Evolutionary conservation across 371 early-diverging fungal genomes (phyloP).

Genomic region (Funneliformis caledonium): DNA sequence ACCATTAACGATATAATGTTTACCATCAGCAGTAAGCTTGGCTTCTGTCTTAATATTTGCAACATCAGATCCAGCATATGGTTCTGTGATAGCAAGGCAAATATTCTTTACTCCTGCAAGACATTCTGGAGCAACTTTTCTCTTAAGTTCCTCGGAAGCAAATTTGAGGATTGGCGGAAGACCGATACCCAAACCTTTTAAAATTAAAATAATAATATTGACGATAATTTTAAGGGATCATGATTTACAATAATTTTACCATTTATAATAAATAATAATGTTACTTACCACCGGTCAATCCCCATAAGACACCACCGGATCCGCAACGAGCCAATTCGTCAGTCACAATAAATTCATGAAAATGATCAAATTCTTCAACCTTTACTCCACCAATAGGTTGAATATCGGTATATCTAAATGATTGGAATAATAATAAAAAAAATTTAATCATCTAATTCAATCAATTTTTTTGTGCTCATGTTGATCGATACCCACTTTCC

Average conservation of each 20-base stretch:
- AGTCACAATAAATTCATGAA: conserved; percentile 76
- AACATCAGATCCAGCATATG: conserved; percentile 79
- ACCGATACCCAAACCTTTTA: conserved; percentile 59
- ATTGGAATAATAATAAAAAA: background rate
- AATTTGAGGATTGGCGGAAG: conserved; percentile 85
- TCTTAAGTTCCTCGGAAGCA: conserved; percentile 70
- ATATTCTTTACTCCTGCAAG: conserved; percentile 78
- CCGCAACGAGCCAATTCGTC: conserved; percentile 87
- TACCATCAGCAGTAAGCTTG: conserved; percentile 73
- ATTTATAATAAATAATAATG: background rate
- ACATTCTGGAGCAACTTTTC: conserved; percentile 72
- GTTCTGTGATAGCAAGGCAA: conserved; percentile 76
- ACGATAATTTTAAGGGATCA: too few relatives aligned
- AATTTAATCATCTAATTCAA: conserved; percentile 39
- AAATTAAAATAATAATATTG: background rate
- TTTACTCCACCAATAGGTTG: conserved; percentile 56
- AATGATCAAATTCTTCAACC: conserved; percentile 70
- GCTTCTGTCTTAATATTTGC: conserved; percentile 78
- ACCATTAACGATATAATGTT: conserved; percentile 78
- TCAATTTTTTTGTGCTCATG: conserved; percentile 40
- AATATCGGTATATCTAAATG: conserved; percentile 43
- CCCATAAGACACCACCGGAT: conserved; percentile 87
- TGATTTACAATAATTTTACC: too few relatives aligned
- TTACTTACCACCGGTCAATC: conserved; percentile 65
- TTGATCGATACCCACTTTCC: conserved; percentile 41